phyloP scores from a whole-genome alignment of 306 rosid species.

The Ceratonia siliqua region DNA sequence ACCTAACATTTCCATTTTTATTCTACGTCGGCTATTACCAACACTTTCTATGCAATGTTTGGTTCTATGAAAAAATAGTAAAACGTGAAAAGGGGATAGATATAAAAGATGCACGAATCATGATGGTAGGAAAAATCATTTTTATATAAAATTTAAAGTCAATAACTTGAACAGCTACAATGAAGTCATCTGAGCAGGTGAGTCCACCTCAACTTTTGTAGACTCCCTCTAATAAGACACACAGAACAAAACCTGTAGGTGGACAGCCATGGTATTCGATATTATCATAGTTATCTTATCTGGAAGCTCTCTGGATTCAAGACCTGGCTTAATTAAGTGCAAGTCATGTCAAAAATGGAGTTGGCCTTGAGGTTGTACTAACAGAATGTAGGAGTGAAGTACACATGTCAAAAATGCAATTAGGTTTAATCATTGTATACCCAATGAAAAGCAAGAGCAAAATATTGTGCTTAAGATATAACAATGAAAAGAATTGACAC shows the following conservation, averaged over 20 bases:
- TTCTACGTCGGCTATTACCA: background rate
- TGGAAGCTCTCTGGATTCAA: background rate
- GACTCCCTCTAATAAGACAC: slow-evolving; percentile 35
- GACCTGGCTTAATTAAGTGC: background rate
- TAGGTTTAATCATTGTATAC: slow-evolving; percentile 25
- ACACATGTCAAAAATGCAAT: background rate
- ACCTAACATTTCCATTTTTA: slow-evolving; percentile 26
- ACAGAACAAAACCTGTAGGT: slow-evolving; percentile 7
- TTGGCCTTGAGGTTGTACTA: background rate
- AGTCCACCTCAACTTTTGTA: slow-evolving; percentile 35
- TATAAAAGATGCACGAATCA: too few relatives aligned
- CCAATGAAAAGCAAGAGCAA: slow-evolving; percentile 33
- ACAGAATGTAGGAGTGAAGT: background rate
- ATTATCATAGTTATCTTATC: background rate
- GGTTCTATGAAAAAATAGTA: too few relatives aligned
- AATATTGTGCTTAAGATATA: background rate
- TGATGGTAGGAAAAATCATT: too few relatives aligned
- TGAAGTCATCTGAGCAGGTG: slow-evolving; percentile 52
- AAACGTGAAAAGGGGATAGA: too few relatives aligned
- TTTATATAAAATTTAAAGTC: too few relatives aligned
- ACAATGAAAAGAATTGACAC: slow-evolving; percentile 36
- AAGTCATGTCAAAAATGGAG: background rate
- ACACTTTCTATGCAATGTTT: background rate
- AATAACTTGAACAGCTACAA: slow-evolving; percentile 19
- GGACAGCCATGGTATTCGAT: background rate